A percentile compares a stretch with the other conserved stretches of the same genome.
Conservation (phyloP, 345 rosid species). For the Kernera saxatilis region DNA sequence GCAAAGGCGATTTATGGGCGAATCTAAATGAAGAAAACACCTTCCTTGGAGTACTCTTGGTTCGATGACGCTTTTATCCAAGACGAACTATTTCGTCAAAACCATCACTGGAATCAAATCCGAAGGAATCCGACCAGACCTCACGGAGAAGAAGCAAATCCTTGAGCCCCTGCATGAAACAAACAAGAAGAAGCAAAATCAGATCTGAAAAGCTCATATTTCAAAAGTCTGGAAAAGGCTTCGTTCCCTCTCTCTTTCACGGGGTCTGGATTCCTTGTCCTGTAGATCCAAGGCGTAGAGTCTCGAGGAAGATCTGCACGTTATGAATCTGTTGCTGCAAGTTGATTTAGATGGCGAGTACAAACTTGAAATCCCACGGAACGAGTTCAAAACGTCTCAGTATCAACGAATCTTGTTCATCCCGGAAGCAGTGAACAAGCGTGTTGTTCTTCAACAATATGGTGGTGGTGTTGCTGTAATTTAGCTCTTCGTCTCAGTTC, state of each 20-base stretch:
- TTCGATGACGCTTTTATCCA: too few species aligned
- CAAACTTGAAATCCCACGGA: conserved; percentile 59
- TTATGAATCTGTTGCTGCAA: conserved; percentile 91
- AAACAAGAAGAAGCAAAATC: conserved; percentile 56
- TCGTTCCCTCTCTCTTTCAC: conserved; percentile 92
- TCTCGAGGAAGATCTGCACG: conserved; percentile 93
- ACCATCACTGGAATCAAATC: too few species aligned
- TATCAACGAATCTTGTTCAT: conserved; percentile 61
- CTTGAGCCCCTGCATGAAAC: conserved; percentile 70
- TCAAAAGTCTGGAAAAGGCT: conserved; percentile 66
- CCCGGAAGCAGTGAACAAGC: too few species aligned
- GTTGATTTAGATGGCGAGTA: conserved; percentile 76
- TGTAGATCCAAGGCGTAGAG: conserved; percentile 77
- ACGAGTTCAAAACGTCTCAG: conserved; percentile 48
- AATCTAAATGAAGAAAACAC: too few species aligned
- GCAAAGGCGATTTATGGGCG: too few species aligned
- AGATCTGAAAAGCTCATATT: conserved; percentile 88
- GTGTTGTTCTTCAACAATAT: too few species aligned
- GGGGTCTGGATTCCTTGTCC: conserved; percentile 61
- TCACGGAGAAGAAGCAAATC: conserved; percentile 60
- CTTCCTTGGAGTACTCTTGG: too few species aligned
- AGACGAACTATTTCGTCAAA: too few species aligned
- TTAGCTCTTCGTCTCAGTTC: too few species aligned
- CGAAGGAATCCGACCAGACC: too few species aligned
- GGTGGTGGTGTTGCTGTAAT: too few species aligned